Percentiles rank a stretch among this genome's conserved stretches.
phyloP scores from a whole-genome alignment of 169 alveolate genomes.

The Neospora caninum region DNA sequence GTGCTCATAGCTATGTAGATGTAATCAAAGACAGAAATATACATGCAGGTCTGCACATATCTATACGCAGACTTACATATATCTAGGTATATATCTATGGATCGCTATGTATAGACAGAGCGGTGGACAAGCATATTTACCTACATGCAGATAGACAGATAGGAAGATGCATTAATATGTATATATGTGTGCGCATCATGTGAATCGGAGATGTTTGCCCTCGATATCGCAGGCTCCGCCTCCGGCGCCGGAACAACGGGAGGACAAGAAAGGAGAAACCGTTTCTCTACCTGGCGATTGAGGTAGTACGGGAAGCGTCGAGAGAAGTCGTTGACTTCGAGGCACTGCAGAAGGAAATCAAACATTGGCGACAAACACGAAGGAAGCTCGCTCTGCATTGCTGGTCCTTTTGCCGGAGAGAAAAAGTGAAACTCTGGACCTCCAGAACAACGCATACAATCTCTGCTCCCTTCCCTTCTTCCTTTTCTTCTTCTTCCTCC shows the following conservation, averaged over 20 bases:
- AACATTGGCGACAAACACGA: too few relatives aligned
- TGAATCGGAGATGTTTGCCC: too few relatives aligned
- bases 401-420: not conserved
- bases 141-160: not conserved
- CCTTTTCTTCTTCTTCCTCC: too few relatives aligned
- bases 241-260: too few relatives aligned
- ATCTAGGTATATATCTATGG: not conserved
- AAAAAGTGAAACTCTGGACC: too few relatives aligned
- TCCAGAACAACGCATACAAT: too few relatives aligned
- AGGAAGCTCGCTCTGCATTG: too few relatives aligned
- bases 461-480: too few relatives aligned
- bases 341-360: not conserved
- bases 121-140: not conserved
- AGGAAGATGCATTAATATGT: not conserved
- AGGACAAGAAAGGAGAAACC: not conserved
- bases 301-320: not conserved
- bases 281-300: not conserved
- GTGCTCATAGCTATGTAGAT: too few relatives aligned
- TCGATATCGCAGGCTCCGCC: too few relatives aligned
- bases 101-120: not conserved
- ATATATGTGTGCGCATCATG: not conserved
- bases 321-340: slow-evolving; percentile 16
- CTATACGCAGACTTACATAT: not conserved
- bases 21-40: not conserved
- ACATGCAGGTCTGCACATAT: not conserved